phyloP scores from a whole-genome alignment of 2,329 filamentous ascomycete genomes.

The Aureobasidium uvarum region DNA sequence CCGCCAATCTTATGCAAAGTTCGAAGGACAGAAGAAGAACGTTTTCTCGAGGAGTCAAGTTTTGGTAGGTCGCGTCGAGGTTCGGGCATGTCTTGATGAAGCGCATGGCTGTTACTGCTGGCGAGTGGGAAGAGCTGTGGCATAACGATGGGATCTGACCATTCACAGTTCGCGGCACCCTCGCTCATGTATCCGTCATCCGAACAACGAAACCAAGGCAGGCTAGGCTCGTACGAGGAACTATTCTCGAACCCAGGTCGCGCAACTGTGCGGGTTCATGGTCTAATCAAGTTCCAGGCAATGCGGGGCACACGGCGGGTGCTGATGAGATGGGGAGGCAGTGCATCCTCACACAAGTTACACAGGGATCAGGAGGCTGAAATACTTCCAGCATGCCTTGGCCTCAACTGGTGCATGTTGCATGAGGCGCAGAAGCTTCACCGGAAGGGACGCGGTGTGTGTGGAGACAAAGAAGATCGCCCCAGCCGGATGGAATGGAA shows the following conservation, averaged over 20 bases:
- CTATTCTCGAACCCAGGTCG: conserved; percentile 22
- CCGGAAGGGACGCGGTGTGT: conserved; percentile 14
- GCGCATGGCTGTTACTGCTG: conserved; percentile 30
- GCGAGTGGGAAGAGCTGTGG: conserved; percentile 37
- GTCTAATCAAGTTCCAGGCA: conserved; percentile 15
- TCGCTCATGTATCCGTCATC: conserved; percentile 21
- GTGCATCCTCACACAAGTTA: conserved; percentile 17
- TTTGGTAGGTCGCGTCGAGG: conserved; percentile 19
- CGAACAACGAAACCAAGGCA: conserved; percentile 19
- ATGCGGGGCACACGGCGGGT: conserved; percentile 12
- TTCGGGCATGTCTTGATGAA: conserved; percentile 31
- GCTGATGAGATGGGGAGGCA: conserved; percentile 7
- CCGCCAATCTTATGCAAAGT: conserved; percentile 43
- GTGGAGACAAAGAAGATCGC: conserved; percentile 24
- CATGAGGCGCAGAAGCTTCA: conserved; percentile 21
- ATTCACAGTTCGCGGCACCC: conserved; percentile 25
- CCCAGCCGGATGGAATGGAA: conserved; percentile 23
- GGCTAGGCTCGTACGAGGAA: conserved; percentile 19
- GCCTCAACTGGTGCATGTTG: conserved; percentile 11
- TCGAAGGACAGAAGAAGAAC: conserved; percentile 29
- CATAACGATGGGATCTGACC: conserved; percentile 31
- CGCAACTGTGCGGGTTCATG: conserved; percentile 15
- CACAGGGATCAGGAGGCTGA: conserved; percentile 15
- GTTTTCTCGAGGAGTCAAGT: conserved; percentile 39
- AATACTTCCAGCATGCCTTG: conserved; percentile 14